Evolutionary conservation across 1,284 basidiomycete species (phyloP).

Genomic region (Omphalotus olearius): DNA sequence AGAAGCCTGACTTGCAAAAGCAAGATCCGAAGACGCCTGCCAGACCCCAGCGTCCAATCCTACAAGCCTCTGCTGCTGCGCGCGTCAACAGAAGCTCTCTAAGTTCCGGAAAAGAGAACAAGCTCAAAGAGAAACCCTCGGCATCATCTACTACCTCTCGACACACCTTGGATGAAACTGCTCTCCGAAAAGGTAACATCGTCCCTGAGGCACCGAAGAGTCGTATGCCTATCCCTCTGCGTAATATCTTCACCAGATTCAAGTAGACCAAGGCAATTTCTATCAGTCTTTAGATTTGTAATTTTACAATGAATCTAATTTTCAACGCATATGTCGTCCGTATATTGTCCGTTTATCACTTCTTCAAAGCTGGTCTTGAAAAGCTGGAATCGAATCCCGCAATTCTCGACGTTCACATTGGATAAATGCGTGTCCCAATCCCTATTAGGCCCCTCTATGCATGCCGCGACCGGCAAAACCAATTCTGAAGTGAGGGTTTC

Average conservation of each 20-base stretch:
- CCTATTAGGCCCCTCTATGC: conserved; percentile 13
- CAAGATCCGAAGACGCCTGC: conserved; percentile 2
- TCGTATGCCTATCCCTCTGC: conserved; percentile 41
- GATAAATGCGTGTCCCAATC: not conserved
- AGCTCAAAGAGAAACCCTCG: conserved; percentile 13
- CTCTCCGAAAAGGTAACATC: conserved; percentile 20
- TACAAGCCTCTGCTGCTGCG: not conserved
- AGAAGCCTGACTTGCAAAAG: not conserved
- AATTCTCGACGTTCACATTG: too few species aligned
- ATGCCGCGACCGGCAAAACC: conserved; percentile 32
- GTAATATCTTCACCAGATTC: conserved; percentile 43
- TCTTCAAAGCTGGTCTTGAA: too few species aligned
- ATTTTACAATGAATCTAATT: not conserved
- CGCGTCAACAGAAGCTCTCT: not conserved
- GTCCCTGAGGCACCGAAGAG: conserved; percentile 28
- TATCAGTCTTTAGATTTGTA: conserved; percentile 7
- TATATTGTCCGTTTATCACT: too few species aligned
- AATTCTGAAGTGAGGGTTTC: conserved; percentile 27
- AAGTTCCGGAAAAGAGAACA: conserved; percentile 11
- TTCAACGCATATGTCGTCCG: too few species aligned
- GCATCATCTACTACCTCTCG: conserved; percentile 13
- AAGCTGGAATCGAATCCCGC: too few species aligned
- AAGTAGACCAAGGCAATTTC: conserved; percentile 25
- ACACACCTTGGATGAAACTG: conserved; percentile 17
- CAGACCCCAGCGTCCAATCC: not conserved